Evolutionary conservation across 2,329 filamentous ascomycete species (phyloP).

Genomic region (Epichloe uncinata): DNA sequence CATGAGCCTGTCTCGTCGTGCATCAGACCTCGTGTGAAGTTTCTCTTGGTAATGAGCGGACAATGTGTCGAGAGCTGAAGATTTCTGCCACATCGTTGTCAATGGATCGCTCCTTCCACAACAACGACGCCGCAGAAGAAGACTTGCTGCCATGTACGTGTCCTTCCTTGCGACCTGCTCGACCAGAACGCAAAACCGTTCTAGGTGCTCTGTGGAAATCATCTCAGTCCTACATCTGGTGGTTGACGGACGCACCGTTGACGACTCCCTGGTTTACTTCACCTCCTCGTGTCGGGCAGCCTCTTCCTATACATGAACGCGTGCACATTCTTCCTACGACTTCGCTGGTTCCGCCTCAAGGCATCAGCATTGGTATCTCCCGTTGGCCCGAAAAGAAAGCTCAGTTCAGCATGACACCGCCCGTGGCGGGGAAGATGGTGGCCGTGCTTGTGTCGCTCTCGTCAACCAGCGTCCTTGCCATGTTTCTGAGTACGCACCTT

Average conservation of each 20-base stretch:
- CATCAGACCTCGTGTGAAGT: not conserved
- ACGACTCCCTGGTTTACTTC: not conserved
- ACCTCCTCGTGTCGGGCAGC: not conserved
- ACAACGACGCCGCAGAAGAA: too few relatives aligned
- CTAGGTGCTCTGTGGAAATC: not conserved
- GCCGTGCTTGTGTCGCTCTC: constrained; percentile 14
- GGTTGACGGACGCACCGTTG: not conserved
- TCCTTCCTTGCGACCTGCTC: too few relatives aligned
- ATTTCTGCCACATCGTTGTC: too few relatives aligned
- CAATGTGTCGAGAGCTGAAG: too few relatives aligned
- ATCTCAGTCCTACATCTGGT: not conserved
- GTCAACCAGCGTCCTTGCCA: constrained; percentile 21
- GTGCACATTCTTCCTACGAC: not conserved
- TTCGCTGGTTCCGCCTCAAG: not conserved
- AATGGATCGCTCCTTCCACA: too few relatives aligned
- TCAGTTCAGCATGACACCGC: not conserved
- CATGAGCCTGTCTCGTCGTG: not conserved
- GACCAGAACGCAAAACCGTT: not conserved
- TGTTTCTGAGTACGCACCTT: constrained; percentile 22
- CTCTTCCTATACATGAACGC: not conserved
- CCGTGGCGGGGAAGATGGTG: not conserved
- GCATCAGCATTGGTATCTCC: too few relatives aligned
- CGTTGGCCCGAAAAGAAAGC: not conserved
- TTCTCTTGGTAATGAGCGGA: not conserved
- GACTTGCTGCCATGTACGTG: too few relatives aligned